Base-by-base conservation (phyloP, 2,329 filamentous ascomycete species). In the Alternaria angustiovoidea region DNA sequence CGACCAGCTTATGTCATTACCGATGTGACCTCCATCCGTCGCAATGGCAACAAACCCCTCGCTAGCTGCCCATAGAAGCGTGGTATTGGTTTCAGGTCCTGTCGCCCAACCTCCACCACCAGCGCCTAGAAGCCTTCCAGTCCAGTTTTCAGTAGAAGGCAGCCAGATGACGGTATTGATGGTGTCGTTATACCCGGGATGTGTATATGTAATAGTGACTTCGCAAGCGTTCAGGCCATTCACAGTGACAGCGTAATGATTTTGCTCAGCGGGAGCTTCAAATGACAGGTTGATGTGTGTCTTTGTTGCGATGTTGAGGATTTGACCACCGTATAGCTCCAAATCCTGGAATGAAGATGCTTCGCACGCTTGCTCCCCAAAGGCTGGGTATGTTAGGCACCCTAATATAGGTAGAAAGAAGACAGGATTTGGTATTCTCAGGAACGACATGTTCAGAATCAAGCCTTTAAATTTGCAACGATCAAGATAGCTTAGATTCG, bases 131-230 rank as follows among this genome's bases (percentile, higher is more conserved):
- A 72, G 63, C 7, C 68, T 57, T 12, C 61, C 66, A 24, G 70
- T 71, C 68, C 72, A 73, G 8, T 64, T 59, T 4, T 61, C 57
- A 7, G 49, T 6, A 8, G 59, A 36, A 5, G 70, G 70, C 1
- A 72, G 47, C 70, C 68, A 73, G 1, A 69, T 51, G n/a, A 57
- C 46, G 3, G 67, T 65, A 2, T 66, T 55, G 20, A 73, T 66
- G 5, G 56, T 51, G 47, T 72, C 70, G 7, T 62, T 51, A n/a
- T 61, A 62, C 1, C 59, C 62, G 14, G 61, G 59, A 44, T 74
- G 68, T 3, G 65, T 69, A 20, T 78, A 77, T 1, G 71, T 75
- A 26, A 80, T 63, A 5, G 70, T 76, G 41, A 80, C 61, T 48
- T 79, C 75, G 68, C 79, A 80, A 52, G 75, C 76, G 20, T 59